Conservation (phyloP, 257 asterid species). For the Primulina tabacum region DNA sequence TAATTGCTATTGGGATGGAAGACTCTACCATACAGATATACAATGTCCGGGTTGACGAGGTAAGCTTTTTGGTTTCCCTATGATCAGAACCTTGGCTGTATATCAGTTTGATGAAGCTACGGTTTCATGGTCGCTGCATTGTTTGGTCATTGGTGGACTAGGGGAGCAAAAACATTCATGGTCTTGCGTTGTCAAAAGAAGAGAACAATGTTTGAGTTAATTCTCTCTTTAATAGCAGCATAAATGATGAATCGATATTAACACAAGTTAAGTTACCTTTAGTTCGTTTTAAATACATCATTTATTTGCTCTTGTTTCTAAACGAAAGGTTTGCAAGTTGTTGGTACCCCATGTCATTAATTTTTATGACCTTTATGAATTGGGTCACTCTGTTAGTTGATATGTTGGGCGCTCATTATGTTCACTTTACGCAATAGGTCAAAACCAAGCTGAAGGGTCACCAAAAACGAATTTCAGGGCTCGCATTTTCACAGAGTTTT, state of each 20-base stretch:
- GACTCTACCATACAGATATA: slow-evolving; percentile 50
- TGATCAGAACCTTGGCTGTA: slow-evolving; percentile 7
- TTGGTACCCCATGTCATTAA: background rate
- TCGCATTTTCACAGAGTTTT: slow-evolving; percentile 85
- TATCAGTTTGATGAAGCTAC: slow-evolving; percentile 1
- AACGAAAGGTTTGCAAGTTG: background rate
- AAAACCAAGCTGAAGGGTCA: slow-evolving; percentile 94
- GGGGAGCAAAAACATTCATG: background rate
- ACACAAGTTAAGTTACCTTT: background rate
- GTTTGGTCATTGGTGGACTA: background rate
- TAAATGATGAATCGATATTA: background rate
- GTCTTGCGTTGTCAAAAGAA: slow-evolving; percentile 5
- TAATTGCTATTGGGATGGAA: slow-evolving; percentile 58
- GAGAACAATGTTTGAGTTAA: slow-evolving; percentile 5
- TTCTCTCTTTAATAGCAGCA: background rate
- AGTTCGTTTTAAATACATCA: background rate
- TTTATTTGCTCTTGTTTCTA: slow-evolving; percentile 1
- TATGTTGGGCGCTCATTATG: background rate
- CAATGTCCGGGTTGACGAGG: slow-evolving; percentile 85
- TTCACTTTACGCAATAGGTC: slow-evolving; percentile 42
- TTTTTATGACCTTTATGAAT: background rate
- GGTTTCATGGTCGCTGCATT: slow-evolving; percentile 17
- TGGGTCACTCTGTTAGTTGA: background rate
- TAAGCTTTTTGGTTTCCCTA: slow-evolving; percentile 25
- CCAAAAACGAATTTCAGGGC: slow-evolving; percentile 88